phyloP scores from a whole-genome alignment of 495 filamentous ascomycete genomes.

The Pyrenopolyporus hunteri region DNA sequence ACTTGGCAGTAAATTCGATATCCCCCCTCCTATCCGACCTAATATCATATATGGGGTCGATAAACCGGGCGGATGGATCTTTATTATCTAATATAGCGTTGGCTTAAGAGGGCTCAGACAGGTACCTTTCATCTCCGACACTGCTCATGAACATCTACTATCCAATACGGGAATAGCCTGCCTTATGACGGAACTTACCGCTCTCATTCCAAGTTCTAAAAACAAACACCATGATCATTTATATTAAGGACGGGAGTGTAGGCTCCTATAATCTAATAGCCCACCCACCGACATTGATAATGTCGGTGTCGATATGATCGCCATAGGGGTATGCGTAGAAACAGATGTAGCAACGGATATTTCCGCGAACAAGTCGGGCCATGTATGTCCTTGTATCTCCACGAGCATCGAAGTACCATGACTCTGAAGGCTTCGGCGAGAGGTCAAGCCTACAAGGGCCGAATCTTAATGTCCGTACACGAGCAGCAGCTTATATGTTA shows the following conservation, averaged over 20 bases:
- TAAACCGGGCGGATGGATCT: slow-evolving; percentile 1
- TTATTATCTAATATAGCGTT: not conserved
- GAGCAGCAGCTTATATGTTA: slow-evolving; percentile 4
- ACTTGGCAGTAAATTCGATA: too few relatives aligned
- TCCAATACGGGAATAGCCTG: slow-evolving; percentile 4
- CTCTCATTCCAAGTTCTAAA: slow-evolving; percentile 10
- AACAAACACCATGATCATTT: not conserved
- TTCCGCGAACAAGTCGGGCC: not conserved
- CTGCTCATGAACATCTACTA: not conserved
- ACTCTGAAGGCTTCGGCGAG: not conserved
- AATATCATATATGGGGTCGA: not conserved
- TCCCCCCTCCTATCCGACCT: not conserved
- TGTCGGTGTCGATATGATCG: not conserved
- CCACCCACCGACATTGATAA: not conserved
- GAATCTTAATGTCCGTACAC: slow-evolving; percentile 16
- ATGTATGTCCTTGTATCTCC: slow-evolving; percentile 16
- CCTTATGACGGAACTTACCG: not conserved
- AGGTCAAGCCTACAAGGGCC: slow-evolving; percentile 4
- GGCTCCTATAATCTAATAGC: not conserved
- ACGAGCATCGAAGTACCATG: slow-evolving; percentile 17
- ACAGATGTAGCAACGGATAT: not conserved
- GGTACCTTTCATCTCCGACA: not conserved
- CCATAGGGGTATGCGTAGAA: not conserved
- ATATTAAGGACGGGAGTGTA: not conserved
- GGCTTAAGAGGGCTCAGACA: not conserved